These are phyloP conservation scores for Cucurbita argyrosperma DNA, from an alignment of 306 rosid genomes.

Conservation along the genomic window DNA sequence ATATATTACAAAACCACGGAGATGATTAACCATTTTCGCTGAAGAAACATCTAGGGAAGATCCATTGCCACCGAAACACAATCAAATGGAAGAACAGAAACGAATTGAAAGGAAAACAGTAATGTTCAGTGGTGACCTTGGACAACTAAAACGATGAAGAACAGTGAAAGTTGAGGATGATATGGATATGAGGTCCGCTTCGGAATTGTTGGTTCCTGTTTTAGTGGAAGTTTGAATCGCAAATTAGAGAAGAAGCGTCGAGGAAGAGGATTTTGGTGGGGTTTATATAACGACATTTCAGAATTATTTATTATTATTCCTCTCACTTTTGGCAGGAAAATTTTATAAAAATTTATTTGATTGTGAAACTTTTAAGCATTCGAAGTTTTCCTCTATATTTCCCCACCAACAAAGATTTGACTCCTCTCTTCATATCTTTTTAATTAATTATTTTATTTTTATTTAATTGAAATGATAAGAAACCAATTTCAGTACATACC, in stretches of 20 bases:
- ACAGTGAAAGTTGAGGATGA: not conserved
- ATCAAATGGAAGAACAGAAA: not conserved
- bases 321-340: too few relatives aligned
- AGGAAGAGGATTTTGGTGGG: not conserved
- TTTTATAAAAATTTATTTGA: not conserved
- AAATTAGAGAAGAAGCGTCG: not conserved
- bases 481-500: too few relatives aligned
- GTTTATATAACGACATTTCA: constrained; percentile 1
- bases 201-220: not conserved
- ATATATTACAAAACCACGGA: not conserved
- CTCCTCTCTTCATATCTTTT: not conserved
- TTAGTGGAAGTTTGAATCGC: not conserved
- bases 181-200: not conserved
- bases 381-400: not conserved
- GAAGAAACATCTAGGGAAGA: not conserved
- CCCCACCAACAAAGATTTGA: not conserved
- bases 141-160: not conserved
- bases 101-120: not conserved
- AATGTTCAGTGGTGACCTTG: not conserved
- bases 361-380: not conserved
- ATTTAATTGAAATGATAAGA: too few relatives aligned
- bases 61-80: not conserved
- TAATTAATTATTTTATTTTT: not conserved
- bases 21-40: not conserved
- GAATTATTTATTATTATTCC: too few relatives aligned